Evolutionary conservation across 1,284 basidiomycete species (phyloP).

Genomic region (Sporisorium iseilematis-ciliati): DNA sequence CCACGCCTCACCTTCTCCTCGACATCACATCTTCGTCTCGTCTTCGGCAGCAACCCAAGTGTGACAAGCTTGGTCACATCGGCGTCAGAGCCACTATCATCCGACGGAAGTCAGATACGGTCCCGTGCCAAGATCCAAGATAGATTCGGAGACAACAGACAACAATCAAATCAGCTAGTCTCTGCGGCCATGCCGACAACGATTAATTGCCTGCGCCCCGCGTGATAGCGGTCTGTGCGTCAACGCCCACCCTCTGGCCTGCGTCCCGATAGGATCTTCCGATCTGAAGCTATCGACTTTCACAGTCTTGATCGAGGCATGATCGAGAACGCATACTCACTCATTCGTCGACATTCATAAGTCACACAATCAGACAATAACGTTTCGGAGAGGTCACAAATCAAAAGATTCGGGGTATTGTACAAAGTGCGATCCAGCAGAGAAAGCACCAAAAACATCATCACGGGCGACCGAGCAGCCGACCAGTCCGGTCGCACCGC

Average conservation of each 20-base stretch:
- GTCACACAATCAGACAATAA: not conserved
- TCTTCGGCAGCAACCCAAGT: not conserved
- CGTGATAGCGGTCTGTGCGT: conserved; percentile 13
- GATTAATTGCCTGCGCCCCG: conserved; percentile 3
- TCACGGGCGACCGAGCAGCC: conserved; percentile 18
- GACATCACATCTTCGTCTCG: not conserved
- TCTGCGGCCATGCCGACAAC: not conserved
- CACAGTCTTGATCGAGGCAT: not conserved
- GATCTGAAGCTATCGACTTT: not conserved
- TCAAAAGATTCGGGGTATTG: conserved; percentile 31
- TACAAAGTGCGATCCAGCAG: conserved; percentile 36
- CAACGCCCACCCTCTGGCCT: not conserved
- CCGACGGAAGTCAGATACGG: too few relatives aligned
- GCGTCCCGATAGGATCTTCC: not conserved
- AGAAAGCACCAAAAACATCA: conserved; percentile 25
- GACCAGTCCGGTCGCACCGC: conserved; percentile 7
- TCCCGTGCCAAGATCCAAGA: not conserved
- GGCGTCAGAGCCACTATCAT: too few relatives aligned
- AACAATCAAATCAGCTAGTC: not conserved
- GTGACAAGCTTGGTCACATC: not conserved
- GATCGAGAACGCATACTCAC: not conserved
- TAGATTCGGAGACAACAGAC: not conserved
- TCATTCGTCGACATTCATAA: not conserved
- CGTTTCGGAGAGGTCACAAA: conserved; percentile 1
- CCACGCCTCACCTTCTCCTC: not conserved